A percentile compares a stretch with the other conserved stretches of the same genome.
Evolutionary conservation across 2,329 filamentous ascomycete species (phyloP).

Genomic region (Pseudogymnoascus destructans): DNA sequence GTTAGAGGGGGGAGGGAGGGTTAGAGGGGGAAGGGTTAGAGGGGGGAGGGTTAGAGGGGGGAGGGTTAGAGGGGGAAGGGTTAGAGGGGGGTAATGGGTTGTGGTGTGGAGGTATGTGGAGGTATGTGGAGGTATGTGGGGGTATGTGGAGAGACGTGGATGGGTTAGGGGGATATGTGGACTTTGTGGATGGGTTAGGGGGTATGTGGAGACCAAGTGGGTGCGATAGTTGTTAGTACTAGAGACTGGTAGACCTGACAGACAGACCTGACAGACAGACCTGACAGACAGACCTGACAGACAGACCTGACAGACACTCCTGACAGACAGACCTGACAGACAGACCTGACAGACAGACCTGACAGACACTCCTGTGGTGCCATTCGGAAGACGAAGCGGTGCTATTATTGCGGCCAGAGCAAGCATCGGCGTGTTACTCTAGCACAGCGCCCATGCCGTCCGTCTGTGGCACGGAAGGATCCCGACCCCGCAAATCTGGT

Average conservation of each 20-base stretch:
- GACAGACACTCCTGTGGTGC: not conserved
- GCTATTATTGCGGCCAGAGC: not conserved
- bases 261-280: too few species aligned
- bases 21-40: not conserved
- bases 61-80: not conserved
- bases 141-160: too few species aligned
- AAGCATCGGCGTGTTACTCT: not conserved
- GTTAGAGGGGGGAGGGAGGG: not conserved
- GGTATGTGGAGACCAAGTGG: not conserved
- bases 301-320: too few species aligned
- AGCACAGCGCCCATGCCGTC: slow-evolving; percentile 5
- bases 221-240: not conserved
- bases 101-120: not conserved
- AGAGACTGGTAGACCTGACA: too few species aligned
- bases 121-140: not conserved
- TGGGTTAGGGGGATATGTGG: too few species aligned
- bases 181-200: not conserved
- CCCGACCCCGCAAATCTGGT: slow-evolving; percentile 6
- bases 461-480: slow-evolving; percentile 6
- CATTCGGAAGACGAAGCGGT: slow-evolving; percentile 5
- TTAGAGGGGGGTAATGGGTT: not conserved
- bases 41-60: too few species aligned
- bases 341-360: too few species aligned
- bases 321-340: too few species aligned
- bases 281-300: too few species aligned